phyloP scores from a whole-genome alignment of 371 early-diverging fungal species.

The Entomophthora muscae region DNA sequence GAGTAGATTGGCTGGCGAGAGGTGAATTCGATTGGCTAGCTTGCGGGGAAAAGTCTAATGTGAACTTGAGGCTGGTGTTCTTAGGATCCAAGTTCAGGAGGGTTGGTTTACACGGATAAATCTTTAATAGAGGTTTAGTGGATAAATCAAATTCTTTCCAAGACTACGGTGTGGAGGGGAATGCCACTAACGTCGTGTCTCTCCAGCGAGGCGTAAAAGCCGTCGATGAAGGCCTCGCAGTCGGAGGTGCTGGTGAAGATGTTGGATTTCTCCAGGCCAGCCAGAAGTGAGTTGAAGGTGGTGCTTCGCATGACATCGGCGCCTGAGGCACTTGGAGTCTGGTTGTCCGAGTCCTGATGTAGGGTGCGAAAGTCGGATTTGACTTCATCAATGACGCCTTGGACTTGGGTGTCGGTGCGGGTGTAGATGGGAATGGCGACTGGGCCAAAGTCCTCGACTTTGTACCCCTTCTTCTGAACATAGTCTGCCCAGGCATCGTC shows the following conservation, averaged over 20 bases:
- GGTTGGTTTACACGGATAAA: too few species aligned
- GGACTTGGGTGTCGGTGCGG: background rate
- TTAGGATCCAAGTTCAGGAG: too few species aligned
- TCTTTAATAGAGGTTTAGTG: too few species aligned
- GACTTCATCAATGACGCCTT: background rate
- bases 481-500: background rate
- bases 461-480: background rate
- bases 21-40: too few species aligned
- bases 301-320: background rate
- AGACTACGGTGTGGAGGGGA: background rate
- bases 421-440: conserved; percentile 1
- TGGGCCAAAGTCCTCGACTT: background rate
- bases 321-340: background rate
- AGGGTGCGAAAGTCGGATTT: background rate
- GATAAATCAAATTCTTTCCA: background rate
- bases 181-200: background rate
- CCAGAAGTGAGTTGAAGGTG: background rate
- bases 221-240: too few species aligned
- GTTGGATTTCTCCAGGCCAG: background rate
- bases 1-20: too few species aligned
- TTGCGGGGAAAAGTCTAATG: too few species aligned
- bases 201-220: too few species aligned
- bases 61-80: too few species aligned
- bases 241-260: too few species aligned
- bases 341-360: background rate